Base-by-base conservation (phyloP, 2,329 filamentous ascomycete genomes). In the Fusarium annulatum region DNA sequence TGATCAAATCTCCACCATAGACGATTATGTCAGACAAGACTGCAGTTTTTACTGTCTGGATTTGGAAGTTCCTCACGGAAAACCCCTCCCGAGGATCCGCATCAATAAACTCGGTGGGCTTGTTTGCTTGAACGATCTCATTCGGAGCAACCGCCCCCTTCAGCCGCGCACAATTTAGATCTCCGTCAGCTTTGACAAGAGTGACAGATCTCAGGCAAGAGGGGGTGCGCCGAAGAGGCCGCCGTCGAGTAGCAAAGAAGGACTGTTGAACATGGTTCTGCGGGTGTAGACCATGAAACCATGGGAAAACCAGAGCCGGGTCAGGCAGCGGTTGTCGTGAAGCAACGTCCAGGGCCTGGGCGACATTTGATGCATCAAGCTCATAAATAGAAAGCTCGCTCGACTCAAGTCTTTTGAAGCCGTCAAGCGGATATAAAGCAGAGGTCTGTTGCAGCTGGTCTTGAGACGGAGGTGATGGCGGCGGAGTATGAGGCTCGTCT, bases 41-140 rank as follows among this genome's bases (percentile, higher is more conserved):
- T 61, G 95, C 95, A 73, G 94, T 86, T 81, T 99, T 99, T 66
- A 93, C 93, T 1, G 94, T 89, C 82, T 99, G 96, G 43, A 98
- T 98, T 77, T 98, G 96, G 80, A 99, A 99, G 81, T 98, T 98
- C 51, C 96, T 91, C 48, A 98, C 95, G 9, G 94, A 97, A 80
- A 98, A 98, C 14, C 96, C 96, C 74, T 97, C 94, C 63, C 86
- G 89, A 3, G 96, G 96, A 79, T 99, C 96, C 45, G 92, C 88
- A 48, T 97, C 94, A 69, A 95, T 84, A 79, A 99, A 97, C 28
- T 91, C 87, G 49, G 88, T 83, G 21, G 83, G 82, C 6, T 79
- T 79, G 6, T 81, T 80, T 1, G 85, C 76, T 42, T 90, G 87
- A 64, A 98, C 82, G 49, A 98, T 87, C 81, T 98, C 96, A 3